Evolutionary conservation across 495 filamentous ascomycete species (phyloP).

Genomic region (Penicillium fimorum): DNA sequence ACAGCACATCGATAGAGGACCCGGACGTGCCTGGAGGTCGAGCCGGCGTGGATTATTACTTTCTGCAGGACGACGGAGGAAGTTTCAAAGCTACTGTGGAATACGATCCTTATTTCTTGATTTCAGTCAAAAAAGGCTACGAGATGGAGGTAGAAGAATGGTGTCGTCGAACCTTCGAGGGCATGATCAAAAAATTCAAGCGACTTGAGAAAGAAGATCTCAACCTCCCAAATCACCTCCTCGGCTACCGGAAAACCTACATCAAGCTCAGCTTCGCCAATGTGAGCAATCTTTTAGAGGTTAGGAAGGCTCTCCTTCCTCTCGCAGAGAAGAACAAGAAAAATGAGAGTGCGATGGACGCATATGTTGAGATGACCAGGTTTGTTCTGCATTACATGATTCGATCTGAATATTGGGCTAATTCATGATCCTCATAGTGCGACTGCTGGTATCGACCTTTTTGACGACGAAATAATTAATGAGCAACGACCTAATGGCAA

Average conservation of each 20-base stretch:
- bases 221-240: conserved; percentile 91
- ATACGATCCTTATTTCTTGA: conserved; percentile 94
- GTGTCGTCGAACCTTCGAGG: conserved; percentile 81
- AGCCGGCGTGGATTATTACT: conserved; percentile 94
- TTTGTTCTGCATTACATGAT: conserved; percentile 40
- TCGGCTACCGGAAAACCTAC: conserved; percentile 86
- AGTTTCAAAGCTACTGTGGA: conserved; percentile 96
- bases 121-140: conserved; percentile 82
- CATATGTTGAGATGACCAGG: conserved; percentile 94
- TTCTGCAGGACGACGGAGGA: conserved; percentile 86
- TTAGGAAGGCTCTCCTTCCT: conserved; percentile 78
- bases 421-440: conserved; percentile 49
- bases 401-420: not conserved
- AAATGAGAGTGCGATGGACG: conserved; percentile 92
- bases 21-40: conserved; percentile 76
- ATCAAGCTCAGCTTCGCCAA: conserved; percentile 84
- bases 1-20: conserved; percentile 84
- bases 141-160: conserved; percentile 97
- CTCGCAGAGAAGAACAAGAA: conserved; percentile 96
- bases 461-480: conserved; percentile 86
- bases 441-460: conserved; percentile 88
- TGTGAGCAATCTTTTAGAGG: conserved; percentile 78
- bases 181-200: conserved; percentile 73
- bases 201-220: conserved; percentile 90
- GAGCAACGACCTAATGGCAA: conserved; percentile 80